Conservation (phyloP, 2,329 filamentous ascomycete species). For the Orbilia quercus region DNA sequence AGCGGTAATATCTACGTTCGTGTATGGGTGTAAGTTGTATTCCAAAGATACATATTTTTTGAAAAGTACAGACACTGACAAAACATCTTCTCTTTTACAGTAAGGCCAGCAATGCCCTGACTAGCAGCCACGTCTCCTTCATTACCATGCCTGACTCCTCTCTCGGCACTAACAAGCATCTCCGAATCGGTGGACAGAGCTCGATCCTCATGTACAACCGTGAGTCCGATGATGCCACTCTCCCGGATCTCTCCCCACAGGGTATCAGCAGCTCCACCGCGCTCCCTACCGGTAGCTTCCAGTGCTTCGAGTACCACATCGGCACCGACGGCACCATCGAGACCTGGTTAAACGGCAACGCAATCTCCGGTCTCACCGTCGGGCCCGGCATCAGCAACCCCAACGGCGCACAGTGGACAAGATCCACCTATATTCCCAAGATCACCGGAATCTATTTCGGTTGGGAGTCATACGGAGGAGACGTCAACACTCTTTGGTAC, state of each 20-base stretch:
- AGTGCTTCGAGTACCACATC: constrained; percentile 73
- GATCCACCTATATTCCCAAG: constrained; percentile 67
- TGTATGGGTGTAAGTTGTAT: constrained; percentile 68
- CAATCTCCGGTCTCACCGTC: constrained; percentile 68
- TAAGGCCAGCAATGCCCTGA: constrained; percentile 70
- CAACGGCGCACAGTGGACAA: constrained; percentile 69
- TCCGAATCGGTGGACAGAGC: constrained; percentile 72
- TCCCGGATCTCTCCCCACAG: constrained; percentile 71
- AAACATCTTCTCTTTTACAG: constrained; percentile 62
- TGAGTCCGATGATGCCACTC: constrained; percentile 72
- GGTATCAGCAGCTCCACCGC: constrained; percentile 69
- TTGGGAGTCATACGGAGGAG: constrained; percentile 73
- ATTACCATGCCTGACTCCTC: constrained; percentile 73
- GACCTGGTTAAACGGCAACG: constrained; percentile 71
- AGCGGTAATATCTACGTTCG: constrained; percentile 71
- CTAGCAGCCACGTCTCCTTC: constrained; percentile 71
- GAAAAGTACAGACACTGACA: constrained; percentile 58
- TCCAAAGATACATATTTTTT: neutral
- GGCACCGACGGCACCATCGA: constrained; percentile 71
- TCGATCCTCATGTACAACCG: constrained; percentile 74
- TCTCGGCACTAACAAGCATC: constrained; percentile 70
- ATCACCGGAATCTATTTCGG: constrained; percentile 71
- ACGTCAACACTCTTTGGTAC: constrained; percentile 73
- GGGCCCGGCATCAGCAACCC: constrained; percentile 66
- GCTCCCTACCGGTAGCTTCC: constrained; percentile 68